Conservation (phyloP, 1,139 yeast genomes). For the Saccharomyces hybrid region DNA sequence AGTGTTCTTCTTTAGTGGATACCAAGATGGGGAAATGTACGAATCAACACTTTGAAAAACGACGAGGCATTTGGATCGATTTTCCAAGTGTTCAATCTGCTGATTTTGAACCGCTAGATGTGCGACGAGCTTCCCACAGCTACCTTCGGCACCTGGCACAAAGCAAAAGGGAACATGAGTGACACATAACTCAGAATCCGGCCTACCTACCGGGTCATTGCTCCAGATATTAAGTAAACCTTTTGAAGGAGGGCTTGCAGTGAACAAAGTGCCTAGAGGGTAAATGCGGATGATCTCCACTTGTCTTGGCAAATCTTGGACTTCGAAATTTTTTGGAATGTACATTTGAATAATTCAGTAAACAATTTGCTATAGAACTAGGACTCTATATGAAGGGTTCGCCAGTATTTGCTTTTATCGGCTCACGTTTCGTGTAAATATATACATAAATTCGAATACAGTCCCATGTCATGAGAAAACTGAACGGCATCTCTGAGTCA, state of each 20-base stretch:
- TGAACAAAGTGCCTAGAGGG: slow-evolving; percentile 16
- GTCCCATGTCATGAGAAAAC: not conserved
- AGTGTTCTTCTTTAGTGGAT: slow-evolving; percentile 48
- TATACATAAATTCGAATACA: not conserved
- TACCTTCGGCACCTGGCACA: slow-evolving; percentile 21
- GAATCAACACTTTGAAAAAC: slow-evolving; percentile 49
- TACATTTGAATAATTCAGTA: slow-evolving; percentile 9
- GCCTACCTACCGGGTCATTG: slow-evolving; percentile 26
- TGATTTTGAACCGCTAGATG: slow-evolving; percentile 53
- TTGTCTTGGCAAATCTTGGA: slow-evolving; percentile 11
- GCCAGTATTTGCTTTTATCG: not conserved
- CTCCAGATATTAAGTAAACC: slow-evolving; percentile 42
- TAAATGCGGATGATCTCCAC: slow-evolving; percentile 9
- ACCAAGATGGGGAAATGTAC: slow-evolving; percentile 57
- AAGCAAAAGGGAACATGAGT: not conserved
- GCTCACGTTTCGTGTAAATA: not conserved
- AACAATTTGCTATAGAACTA: not conserved
- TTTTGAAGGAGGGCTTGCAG: slow-evolving; percentile 2
- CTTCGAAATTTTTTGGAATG: slow-evolving; percentile 12
- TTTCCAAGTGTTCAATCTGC: slow-evolving; percentile 42
- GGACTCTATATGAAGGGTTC: not conserved
- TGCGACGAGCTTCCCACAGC: slow-evolving; percentile 42
- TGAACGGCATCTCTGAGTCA: not conserved
- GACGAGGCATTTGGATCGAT: slow-evolving; percentile 41
- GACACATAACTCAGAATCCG: not conserved